Evolutionary conservation across 345 rosid genomes (phyloP).

Genomic region (Erodium maritimum): DNA sequence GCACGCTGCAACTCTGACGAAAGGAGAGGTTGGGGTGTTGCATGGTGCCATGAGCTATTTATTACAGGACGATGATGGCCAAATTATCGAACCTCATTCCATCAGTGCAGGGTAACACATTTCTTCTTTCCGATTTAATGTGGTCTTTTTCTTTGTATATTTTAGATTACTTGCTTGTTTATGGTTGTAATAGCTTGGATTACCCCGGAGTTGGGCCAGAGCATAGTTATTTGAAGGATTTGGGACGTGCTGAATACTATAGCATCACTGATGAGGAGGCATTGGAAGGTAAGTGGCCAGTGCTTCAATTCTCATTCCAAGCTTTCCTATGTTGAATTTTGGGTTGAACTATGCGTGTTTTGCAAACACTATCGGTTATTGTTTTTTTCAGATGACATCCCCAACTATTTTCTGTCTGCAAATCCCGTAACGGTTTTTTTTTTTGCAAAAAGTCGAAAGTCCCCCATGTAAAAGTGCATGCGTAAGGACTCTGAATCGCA

Average conservation of each 20-base stretch:
- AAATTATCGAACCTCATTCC: slow-evolving; percentile 86
- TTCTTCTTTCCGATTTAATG: not conserved
- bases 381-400: too few species aligned
- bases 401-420: too few species aligned
- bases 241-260: slow-evolving; percentile 72
- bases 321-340: too few species aligned
- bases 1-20: slow-evolving; percentile 82
- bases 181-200: slow-evolving; percentile 51
- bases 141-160: slow-evolving; percentile 1
- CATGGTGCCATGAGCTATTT: slow-evolving; percentile 98
- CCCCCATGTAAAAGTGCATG: too few species aligned
- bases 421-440: too few species aligned
- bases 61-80: slow-evolving; percentile 86
- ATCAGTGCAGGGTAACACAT: slow-evolving; percentile 73
- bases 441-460: too few species aligned
- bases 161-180: not conserved
- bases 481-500: too few species aligned
- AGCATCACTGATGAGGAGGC: slow-evolving; percentile 83
- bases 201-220: slow-evolving; percentile 99
- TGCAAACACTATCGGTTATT: too few species aligned
- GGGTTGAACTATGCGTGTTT: too few species aligned
- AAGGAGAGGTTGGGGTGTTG: slow-evolving; percentile 83
- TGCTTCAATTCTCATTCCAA: slow-evolving; percentile 11
- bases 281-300: slow-evolving; percentile 51
- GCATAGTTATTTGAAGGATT: slow-evolving; percentile 86